phyloP scores from a whole-genome alignment of 192 early-diverging fungal genomes.

The Backusella morwellensis region DNA sequence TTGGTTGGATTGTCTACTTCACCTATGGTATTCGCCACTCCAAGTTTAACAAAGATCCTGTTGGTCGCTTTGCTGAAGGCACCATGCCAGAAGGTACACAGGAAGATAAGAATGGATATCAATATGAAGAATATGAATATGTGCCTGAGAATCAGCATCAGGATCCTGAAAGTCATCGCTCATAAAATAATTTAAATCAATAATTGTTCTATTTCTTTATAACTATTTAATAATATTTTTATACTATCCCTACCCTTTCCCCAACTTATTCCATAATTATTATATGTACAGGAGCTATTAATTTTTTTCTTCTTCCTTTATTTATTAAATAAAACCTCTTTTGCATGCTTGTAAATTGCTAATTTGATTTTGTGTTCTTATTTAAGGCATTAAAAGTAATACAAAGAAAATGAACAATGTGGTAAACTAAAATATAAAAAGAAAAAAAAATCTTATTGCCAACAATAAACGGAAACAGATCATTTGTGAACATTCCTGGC shows the following conservation, averaged over 20 bases:
- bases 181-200: background rate
- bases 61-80: slow-evolving; percentile 19
- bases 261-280: background rate
- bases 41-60: slow-evolving; percentile 46
- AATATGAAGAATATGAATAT: slow-evolving; percentile 7
- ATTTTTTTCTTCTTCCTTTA: background rate
- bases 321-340: background rate
- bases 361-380: background rate
- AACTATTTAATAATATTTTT: background rate
- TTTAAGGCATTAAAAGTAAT: background rate
- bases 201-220: background rate
- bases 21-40: slow-evolving; percentile 67
- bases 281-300: background rate
- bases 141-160: background rate
- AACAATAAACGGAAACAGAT: too few relatives aligned
- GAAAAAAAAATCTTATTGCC: background rate
- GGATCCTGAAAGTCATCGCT: background rate
- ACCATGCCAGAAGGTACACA: background rate
- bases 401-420: background rate
- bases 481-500: too few relatives aligned
- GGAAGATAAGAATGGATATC: slow-evolving; percentile 6
- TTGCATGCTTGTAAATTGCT: background rate
- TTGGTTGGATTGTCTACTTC: slow-evolving; percentile 74
- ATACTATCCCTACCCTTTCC: background rate
- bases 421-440: background rate